Percentiles rank a stretch among this genome's conserved stretches.
Evolutionary conservation across 768 basidiomycete species (phyloP).

Genomic region (Scleroderma bovista): DNA sequence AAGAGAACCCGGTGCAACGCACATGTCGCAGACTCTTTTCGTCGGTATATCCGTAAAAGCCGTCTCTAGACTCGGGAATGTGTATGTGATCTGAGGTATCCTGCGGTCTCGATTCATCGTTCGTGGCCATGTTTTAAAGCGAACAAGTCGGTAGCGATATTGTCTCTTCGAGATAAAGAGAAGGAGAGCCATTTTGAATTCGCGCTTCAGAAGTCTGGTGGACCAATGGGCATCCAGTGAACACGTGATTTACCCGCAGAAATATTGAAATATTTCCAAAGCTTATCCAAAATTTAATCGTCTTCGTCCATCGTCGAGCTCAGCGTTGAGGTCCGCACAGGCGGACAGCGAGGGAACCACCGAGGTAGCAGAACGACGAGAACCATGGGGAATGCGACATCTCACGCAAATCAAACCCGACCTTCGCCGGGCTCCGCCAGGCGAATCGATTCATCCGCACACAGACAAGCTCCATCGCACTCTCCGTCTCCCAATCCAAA

Average conservation of each 20-base stretch:
- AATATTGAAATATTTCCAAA: slow-evolving; percentile 1
- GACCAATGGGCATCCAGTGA: not conserved
- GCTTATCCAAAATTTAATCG: slow-evolving; percentile 11
- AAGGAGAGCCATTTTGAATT: not conserved
- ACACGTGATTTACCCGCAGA: not conserved
- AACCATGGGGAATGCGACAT: slow-evolving; percentile 31
- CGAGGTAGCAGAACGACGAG: slow-evolving; percentile 12
- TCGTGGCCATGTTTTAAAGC: not conserved
- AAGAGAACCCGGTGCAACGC: slow-evolving; percentile 22
- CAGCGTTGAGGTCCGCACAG: slow-evolving; percentile 15
- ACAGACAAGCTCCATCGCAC: slow-evolving; percentile 16
- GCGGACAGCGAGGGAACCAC: slow-evolving; percentile 8
- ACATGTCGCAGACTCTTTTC: slow-evolving; percentile 75
- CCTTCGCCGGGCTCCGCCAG: slow-evolving; percentile 18
- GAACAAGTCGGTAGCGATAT: not conserved
- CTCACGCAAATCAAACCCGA: slow-evolving; percentile 25
- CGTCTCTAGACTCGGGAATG: slow-evolving; percentile 53
- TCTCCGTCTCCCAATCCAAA: slow-evolving; percentile 38
- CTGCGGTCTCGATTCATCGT: slow-evolving; percentile 1
- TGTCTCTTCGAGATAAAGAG: not conserved
- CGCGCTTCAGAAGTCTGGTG: not conserved
- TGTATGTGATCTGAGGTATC: slow-evolving; percentile 22
- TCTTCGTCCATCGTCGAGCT: slow-evolving; percentile 28
- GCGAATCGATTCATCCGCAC: slow-evolving; percentile 21
- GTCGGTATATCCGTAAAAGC: slow-evolving; percentile 75